phyloP scores from a whole-genome alignment of 345 rosid genomes.

The Excoecaria agallocha region DNA sequence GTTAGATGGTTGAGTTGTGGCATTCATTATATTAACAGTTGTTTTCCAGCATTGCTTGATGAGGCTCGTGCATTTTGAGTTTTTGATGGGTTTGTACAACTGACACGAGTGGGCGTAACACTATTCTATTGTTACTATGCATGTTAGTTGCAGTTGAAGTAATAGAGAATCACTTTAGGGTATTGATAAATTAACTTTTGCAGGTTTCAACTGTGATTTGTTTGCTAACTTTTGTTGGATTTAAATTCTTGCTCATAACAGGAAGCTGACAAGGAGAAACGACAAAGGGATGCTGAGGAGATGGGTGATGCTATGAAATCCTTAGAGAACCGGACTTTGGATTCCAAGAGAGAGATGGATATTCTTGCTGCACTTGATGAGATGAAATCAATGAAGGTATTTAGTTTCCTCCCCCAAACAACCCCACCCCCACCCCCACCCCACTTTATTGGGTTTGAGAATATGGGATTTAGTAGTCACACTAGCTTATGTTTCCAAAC shows the following conservation, averaged over 20 bases:
- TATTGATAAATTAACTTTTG: not conserved
- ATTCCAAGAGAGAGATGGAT: conserved; percentile 95
- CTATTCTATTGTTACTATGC: no score
- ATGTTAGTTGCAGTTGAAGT: no score
- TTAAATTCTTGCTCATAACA: conserved; percentile 13
- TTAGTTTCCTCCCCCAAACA: no score
- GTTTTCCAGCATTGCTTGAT: no score
- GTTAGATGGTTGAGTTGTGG: no score
- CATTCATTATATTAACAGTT: no score
- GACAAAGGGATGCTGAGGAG: conserved; percentile 75
- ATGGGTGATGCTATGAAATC: conserved; percentile 98
- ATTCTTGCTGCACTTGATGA: conserved; percentile 92
- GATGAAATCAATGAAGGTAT: conserved; percentile 44
- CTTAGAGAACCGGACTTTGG: conserved; percentile 80
- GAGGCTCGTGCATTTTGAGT: no score
- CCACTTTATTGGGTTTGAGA: not conserved
- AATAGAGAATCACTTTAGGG: not conserved
- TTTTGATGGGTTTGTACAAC: no score
- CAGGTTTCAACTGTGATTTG: not conserved
- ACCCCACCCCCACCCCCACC: no score
- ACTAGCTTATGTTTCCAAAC: not conserved
- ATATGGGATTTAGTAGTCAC: not conserved
- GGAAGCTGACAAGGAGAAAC: conserved; percentile 54
- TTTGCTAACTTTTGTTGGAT: not conserved
- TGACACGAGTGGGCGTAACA: no score